These are phyloP conservation scores for Eutrema salsugineum DNA, from an alignment of 441 rosid genomes.

Conservation along the genomic window DNA sequence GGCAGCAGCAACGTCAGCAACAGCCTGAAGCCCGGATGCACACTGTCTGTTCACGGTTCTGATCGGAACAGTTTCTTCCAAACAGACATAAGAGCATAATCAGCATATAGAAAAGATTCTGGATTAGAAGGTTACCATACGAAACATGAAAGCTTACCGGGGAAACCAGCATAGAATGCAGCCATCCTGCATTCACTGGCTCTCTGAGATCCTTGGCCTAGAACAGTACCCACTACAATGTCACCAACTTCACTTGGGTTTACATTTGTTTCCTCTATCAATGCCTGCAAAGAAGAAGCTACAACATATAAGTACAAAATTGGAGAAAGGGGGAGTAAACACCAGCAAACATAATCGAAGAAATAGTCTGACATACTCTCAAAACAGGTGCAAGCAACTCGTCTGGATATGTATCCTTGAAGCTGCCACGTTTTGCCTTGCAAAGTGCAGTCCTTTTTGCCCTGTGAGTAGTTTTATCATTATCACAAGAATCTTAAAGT, in stretches of 20 bases:
- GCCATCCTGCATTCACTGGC: conserved; percentile 93
- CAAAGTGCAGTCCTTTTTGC: conserved; percentile 78
- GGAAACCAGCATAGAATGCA: conserved; percentile 91
- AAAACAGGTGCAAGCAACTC: conserved; percentile 79
- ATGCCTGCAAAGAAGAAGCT: conserved; percentile 39
- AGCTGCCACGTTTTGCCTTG: conserved; percentile 78
- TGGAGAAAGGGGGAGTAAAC: background rate
- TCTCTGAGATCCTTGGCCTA: conserved; percentile 81
- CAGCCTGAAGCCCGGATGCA: conserved; percentile 93
- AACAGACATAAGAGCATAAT: background rate
- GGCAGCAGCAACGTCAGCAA: conserved; percentile 93
- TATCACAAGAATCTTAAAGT: background rate
- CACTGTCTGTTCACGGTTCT: conserved; percentile 92
- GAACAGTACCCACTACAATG: conserved; percentile 82
- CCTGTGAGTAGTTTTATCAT: conserved; percentile 30
- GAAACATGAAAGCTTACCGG: conserved; percentile 42
- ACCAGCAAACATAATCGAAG: background rate
- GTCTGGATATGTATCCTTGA: conserved; percentile 85
- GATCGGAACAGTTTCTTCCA: conserved; percentile 73
- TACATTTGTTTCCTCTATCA: conserved; percentile 66
- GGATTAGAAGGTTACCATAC: background rate
- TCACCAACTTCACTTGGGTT: conserved; percentile 86
- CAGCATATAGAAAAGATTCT: background rate
- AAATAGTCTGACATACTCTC: conserved; percentile 35
- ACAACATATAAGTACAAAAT: background rate